Evolutionary conservation across 73 alveolate genomes (phyloP).

Genomic region (Stentor roeselii): DNA sequence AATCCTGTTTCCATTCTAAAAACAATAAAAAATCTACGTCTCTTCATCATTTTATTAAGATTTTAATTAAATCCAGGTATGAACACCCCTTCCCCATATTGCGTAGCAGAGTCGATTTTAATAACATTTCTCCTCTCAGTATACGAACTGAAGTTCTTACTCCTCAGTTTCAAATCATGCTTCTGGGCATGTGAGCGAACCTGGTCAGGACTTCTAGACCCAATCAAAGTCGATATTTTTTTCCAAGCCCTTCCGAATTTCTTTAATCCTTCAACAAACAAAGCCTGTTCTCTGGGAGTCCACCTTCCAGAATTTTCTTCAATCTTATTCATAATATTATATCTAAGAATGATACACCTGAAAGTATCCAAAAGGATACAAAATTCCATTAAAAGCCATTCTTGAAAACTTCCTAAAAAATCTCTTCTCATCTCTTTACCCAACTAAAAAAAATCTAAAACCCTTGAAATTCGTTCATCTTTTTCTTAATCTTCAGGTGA

Average conservation of each 20-base stretch:
- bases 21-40: too few relatives aligned
- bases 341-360: too few relatives aligned
- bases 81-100: slow-evolving; percentile 22
- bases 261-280: neutral
- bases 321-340: too few relatives aligned
- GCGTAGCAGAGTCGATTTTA: neutral
- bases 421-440: neutral
- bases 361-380: too few relatives aligned
- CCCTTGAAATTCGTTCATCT: neutral
- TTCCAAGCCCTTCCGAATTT: neutral
- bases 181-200: slow-evolving; percentile 11
- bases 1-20: too few relatives aligned
- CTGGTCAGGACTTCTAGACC: neutral
- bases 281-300: neutral
- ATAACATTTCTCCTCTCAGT: too few relatives aligned
- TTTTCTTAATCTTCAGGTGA: neutral
- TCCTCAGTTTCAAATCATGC: neutral
- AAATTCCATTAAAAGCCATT: too few relatives aligned
- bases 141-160: too few relatives aligned
- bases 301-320: slow-evolving; percentile 8
- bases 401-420: neutral
- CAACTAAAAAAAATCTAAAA: neutral
- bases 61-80: too few relatives aligned
- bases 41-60: too few relatives aligned
- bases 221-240: neutral